Conservation (phyloP, 1,284 basidiomycete species). For the Moesziomyces globuligerus region DNA sequence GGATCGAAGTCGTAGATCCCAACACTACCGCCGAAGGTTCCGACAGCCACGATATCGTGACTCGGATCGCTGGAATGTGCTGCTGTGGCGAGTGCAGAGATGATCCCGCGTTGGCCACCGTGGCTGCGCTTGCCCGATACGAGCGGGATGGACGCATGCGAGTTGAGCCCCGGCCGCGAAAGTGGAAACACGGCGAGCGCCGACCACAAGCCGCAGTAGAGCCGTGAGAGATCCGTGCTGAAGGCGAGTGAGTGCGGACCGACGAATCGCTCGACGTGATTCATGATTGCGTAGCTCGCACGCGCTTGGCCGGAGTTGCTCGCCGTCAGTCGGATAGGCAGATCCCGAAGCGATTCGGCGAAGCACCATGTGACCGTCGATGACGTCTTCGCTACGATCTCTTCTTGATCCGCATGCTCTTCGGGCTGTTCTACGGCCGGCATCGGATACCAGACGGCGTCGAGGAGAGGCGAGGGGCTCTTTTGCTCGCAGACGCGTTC, state of each 20-base stretch:
- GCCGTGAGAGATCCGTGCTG: conserved; percentile 47
- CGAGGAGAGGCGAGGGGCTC: conserved; percentile 49
- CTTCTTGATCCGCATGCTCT: neutral
- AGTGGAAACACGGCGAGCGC: conserved; percentile 42
- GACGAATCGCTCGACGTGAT: conserved; percentile 56
- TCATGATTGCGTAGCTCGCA: conserved; percentile 57
- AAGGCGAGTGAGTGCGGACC: conserved; percentile 52
- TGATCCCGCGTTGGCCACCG: conserved; percentile 44
- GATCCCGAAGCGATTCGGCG: conserved; percentile 44
- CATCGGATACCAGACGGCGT: conserved; percentile 53
- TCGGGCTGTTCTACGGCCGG: conserved; percentile 15
- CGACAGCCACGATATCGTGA: conserved; percentile 53
- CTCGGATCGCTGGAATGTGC: conserved; percentile 14
- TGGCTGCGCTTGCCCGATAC: conserved; percentile 8
- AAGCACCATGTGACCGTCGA: conserved; percentile 48
- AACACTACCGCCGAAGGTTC: conserved; percentile 50
- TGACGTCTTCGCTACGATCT: neutral
- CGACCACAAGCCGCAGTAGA: conserved; percentile 50
- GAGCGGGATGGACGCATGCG: conserved; percentile 36
- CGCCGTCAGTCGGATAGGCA: conserved; percentile 48
- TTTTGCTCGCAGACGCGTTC: neutral
- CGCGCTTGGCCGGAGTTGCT: conserved; percentile 26
- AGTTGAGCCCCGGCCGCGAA: conserved; percentile 49
- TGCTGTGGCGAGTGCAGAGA: conserved; percentile 41
- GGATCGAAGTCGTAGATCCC: conserved; percentile 47